These are phyloP conservation scores for Vaccinium vitisidaea DNA, from an alignment of 148 eudicot species.

Conservation along the genomic window DNA sequence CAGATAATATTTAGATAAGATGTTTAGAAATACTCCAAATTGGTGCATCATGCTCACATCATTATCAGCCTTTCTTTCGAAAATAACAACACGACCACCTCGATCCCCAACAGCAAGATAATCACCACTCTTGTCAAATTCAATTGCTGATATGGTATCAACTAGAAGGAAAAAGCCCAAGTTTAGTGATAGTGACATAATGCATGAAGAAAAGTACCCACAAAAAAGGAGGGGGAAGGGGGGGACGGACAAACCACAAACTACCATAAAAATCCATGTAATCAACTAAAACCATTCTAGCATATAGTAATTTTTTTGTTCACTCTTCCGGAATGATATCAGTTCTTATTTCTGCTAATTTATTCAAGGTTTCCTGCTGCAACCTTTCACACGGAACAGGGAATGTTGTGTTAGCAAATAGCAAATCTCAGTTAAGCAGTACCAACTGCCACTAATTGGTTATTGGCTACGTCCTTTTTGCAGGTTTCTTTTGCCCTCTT, in stretches of 20 bases:
- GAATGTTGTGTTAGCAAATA: not conserved
- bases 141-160: conserved; percentile 49
- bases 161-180: conserved; percentile 24
- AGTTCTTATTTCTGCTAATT: not conserved
- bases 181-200: not conserved
- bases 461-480: not conserved
- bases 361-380: not conserved
- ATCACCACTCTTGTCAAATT: conserved; percentile 49
- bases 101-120: conserved; percentile 55
- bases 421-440: conserved; percentile 2
- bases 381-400: not conserved
- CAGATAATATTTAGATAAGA: not conserved
- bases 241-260: not conserved
- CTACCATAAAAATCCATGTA: not conserved
- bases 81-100: conserved; percentile 53
- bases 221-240: no score
- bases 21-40: not conserved
- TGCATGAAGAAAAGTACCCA: not conserved
- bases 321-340: not conserved
- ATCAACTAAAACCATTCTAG: not conserved
- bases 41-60: conserved; percentile 33
- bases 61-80: conserved; percentile 31
- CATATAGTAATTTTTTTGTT: not conserved
- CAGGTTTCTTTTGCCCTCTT: not conserved
- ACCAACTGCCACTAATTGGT: not conserved